Evolutionary conservation across 73 alveolate species (phyloP).

Genomic region (Paramecium tetraurelia): DNA sequence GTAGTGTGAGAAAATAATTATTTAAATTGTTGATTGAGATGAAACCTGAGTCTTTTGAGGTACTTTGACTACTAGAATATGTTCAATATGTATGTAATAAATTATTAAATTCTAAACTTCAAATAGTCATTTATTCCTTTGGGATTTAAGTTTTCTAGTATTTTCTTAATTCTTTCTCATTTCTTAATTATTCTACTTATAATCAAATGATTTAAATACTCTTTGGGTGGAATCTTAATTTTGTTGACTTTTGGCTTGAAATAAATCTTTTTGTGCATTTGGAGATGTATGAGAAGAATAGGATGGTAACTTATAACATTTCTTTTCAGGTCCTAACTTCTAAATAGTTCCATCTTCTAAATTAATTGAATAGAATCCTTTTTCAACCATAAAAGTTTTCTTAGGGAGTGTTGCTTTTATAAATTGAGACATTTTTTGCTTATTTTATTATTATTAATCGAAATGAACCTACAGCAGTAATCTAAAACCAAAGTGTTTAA

Average conservation of each 20-base stretch:
- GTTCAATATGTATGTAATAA: neutral
- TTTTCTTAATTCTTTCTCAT: neutral
- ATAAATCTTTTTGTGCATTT: neutral
- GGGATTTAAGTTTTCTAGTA: neutral
- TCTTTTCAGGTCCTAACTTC: constrained; percentile 23
- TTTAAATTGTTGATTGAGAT: neutral
- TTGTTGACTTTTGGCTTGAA: neutral
- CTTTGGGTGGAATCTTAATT: neutral
- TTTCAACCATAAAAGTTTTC: neutral
- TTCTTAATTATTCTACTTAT: neutral
- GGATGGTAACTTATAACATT: neutral
- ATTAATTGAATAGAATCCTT: neutral
- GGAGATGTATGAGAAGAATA: neutral
- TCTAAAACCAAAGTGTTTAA: constrained; percentile 42
- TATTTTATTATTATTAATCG: neutral
- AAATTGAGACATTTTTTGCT: neutral
- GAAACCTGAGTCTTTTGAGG: neutral
- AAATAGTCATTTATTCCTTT: neutral
- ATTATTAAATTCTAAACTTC: neutral
- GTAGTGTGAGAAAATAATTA: neutral
- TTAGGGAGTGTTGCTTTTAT: neutral
- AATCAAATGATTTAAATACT: neutral
- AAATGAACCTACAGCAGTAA: neutral
- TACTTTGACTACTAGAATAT: neutral
- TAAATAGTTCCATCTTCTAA: neutral